Evolutionary conservation across 2,329 filamentous ascomycete genomes (phyloP).

Genomic region (Monilinia polystroma): DNA sequence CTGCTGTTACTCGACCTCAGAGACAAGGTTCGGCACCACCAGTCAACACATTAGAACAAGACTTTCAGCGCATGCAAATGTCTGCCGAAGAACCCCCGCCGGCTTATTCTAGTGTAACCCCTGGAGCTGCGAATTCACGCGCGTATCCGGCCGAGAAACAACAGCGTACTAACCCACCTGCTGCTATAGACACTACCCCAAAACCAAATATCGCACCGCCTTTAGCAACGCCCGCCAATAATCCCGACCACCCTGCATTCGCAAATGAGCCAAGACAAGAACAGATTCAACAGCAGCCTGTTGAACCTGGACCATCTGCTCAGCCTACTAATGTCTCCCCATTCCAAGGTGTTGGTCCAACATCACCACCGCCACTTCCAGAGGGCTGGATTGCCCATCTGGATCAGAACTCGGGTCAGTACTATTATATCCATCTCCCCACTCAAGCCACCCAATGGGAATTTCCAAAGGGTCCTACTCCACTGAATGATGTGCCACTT

Average conservation of each 20-base stretch:
- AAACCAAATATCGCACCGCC: constrained; percentile 43
- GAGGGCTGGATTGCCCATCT: constrained; percentile 98
- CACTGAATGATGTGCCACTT: constrained; percentile 75
- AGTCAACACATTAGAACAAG: constrained; percentile 76
- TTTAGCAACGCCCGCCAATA: constrained; percentile 45
- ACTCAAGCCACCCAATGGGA: constrained; percentile 98
- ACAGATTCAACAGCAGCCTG: constrained; percentile 27
- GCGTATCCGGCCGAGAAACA: constrained; percentile 76
- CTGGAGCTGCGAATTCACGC: constrained; percentile 49
- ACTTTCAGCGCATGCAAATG: constrained; percentile 79
- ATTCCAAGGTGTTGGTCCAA: constrained; percentile 58
- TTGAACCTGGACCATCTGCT: constrained; percentile 34
- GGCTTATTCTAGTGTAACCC: constrained; percentile 82
- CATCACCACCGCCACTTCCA: constrained; percentile 86
- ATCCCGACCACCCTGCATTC: constrained; percentile 80
- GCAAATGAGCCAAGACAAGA: constrained; percentile 71
- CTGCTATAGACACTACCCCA: constrained; percentile 35
- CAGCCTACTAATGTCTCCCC: constrained; percentile 42
- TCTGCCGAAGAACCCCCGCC: constrained; percentile 78
- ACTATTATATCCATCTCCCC: constrained; percentile 97
- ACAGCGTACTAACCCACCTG: constrained; percentile 30
- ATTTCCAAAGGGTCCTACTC: constrained; percentile 93
- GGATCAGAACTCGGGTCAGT: constrained; percentile 93
- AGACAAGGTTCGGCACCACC: constrained; percentile 46
- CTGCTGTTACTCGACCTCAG: constrained; percentile 43